phyloP scores from a whole-genome alignment of 805 yeast species.

The Spathaspora gorwiae region DNA sequence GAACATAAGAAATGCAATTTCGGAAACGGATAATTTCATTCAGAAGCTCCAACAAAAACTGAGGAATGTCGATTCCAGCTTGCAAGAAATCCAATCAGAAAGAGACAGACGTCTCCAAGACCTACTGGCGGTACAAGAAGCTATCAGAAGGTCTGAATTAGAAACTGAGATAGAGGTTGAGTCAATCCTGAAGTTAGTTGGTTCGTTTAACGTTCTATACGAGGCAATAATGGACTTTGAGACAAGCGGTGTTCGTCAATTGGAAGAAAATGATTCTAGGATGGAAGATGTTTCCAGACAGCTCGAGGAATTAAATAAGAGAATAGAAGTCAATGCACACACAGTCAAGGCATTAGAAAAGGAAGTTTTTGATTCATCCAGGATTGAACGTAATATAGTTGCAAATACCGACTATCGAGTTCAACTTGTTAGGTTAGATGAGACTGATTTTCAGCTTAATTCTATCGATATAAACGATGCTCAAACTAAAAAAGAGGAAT shows the following conservation, averaged over 20 bases:
- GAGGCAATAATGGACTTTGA: slow-evolving; percentile 17
- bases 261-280: slow-evolving; percentile 19
- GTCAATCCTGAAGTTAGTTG: slow-evolving; percentile 1
- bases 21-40: slow-evolving; percentile 24
- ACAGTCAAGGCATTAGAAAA: slow-evolving; percentile 31
- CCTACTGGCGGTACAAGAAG: slow-evolving; percentile 7
- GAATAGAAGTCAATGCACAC: slow-evolving; percentile 19
- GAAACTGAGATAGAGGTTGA: slow-evolving; percentile 6
- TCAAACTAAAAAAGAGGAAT: slow-evolving; percentile 53
- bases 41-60: slow-evolving; percentile 12
- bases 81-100: slow-evolving; percentile 9
- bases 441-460: slow-evolving; percentile 34
- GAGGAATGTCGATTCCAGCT: slow-evolving; percentile 21
- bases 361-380: slow-evolving; percentile 51
- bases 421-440: slow-evolving; percentile 34
- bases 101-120: slow-evolving; percentile 4
- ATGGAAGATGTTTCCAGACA: slow-evolving; percentile 19
- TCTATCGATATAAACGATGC: slow-evolving; percentile 55
- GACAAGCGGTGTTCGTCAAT: slow-evolving; percentile 13
- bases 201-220: slow-evolving; percentile 5
- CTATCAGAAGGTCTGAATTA: slow-evolving; percentile 1
- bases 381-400: slow-evolving; percentile 57
- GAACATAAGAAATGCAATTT: slow-evolving; percentile 34
- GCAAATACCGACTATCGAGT: slow-evolving; percentile 60
- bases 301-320: slow-evolving; percentile 8